Evolutionary conservation across 495 filamentous ascomycete genomes (phyloP).

Genomic region (Chaetomidium leptoderma): DNA sequence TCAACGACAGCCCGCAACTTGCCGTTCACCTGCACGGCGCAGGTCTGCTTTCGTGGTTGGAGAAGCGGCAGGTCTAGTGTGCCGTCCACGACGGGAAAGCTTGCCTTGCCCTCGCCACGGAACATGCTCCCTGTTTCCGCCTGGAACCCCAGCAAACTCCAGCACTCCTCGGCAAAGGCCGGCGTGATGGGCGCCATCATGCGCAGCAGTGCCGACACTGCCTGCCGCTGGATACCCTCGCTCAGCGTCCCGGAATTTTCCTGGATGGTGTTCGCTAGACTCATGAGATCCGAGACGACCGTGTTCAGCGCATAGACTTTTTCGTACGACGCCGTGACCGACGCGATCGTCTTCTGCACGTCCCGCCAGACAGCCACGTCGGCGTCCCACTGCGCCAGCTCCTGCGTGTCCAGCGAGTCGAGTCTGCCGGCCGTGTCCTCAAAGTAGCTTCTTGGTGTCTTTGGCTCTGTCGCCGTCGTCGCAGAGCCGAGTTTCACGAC

Average conservation of each 20-base stretch:
- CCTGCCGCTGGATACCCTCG: slow-evolving; percentile 30
- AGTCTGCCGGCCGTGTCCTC: slow-evolving; percentile 12
- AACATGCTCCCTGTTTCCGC: slow-evolving; percentile 39
- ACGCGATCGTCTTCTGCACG: slow-evolving; percentile 61
- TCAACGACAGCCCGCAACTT: slow-evolving; percentile 62
- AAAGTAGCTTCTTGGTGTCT: slow-evolving; percentile 30
- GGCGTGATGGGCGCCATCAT: slow-evolving; percentile 76
- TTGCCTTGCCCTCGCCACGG: slow-evolving; percentile 22
- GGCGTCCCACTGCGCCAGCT: slow-evolving; percentile 37
- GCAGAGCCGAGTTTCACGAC: slow-evolving; percentile 36
- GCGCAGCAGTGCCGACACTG: slow-evolving; percentile 51
- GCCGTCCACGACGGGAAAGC: slow-evolving; percentile 54
- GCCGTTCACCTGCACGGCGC: slow-evolving; percentile 73
- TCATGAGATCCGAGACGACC: slow-evolving; percentile 73
- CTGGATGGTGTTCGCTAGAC: slow-evolving; percentile 63
- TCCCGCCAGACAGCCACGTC: slow-evolving; percentile 58
- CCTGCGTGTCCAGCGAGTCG: slow-evolving; percentile 19
- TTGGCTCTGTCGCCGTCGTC: background rate
- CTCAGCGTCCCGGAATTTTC: slow-evolving; percentile 23
- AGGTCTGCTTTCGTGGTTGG: slow-evolving; percentile 35
- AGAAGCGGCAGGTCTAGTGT: slow-evolving; percentile 39
- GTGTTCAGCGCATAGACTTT: slow-evolving; percentile 74
- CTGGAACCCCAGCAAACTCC: slow-evolving; percentile 52
- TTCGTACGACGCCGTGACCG: slow-evolving; percentile 65
- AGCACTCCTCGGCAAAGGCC: slow-evolving; percentile 73